Evolutionary conservation across 75 land plant genomes (phyloP).

Genomic region (Sequoia sempervirens): DNA sequence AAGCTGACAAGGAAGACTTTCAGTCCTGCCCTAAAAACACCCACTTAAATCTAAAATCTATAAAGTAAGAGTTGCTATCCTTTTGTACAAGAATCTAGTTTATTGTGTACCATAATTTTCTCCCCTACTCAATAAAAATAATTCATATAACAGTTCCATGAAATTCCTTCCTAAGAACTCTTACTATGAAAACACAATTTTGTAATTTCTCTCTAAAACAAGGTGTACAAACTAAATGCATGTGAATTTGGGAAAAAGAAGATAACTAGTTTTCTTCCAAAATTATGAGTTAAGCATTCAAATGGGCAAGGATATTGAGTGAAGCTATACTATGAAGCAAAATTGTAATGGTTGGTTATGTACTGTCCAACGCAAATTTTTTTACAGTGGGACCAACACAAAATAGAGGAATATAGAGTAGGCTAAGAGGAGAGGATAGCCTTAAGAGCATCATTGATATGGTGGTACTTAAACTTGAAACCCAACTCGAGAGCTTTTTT

Average conservation of each 20-base stretch:
- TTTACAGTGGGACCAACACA: neutral
- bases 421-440: constrained; percentile 48
- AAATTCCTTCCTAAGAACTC: too few species aligned
- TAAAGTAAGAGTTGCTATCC: too few species aligned
- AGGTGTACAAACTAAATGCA: neutral
- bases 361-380: neutral
- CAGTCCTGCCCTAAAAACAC: too few species aligned
- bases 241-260: neutral
- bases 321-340: neutral
- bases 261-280: neutral
- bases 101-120: too few species aligned
- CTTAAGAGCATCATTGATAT: constrained; percentile 76
- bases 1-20: too few species aligned
- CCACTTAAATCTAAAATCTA: too few species aligned
- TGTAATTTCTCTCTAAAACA: neutral
- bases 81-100: too few species aligned
- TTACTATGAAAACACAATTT: neutral
- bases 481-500: constrained; percentile 77
- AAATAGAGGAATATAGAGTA: neutral
- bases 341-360: neutral
- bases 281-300: neutral
- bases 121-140: too few species aligned
- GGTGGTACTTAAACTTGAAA: constrained; percentile 74
- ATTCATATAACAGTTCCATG: too few species aligned
- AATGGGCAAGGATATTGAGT: neutral